These are phyloP conservation scores for Sclerospora graminicola DNA, from an alignment of 352 stramenopile species.

Conservation along the genomic window DNA sequence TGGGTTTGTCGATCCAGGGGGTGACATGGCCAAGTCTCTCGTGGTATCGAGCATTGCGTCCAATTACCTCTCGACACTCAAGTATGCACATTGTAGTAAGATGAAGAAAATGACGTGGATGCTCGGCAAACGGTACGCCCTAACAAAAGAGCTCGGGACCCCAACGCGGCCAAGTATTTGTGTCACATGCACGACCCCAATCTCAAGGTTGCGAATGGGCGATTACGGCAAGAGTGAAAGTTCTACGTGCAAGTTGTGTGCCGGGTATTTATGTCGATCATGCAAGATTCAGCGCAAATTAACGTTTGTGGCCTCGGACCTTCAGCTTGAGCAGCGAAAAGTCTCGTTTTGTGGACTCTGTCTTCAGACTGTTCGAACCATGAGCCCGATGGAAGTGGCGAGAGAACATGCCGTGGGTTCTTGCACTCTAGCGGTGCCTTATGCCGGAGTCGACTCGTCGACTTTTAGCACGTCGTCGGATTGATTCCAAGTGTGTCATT, in stretches of 20 bases:
- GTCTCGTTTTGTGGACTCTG: constrained; percentile 23
- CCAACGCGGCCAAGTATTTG: constrained; percentile 12
- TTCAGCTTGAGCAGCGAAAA: constrained; percentile 21
- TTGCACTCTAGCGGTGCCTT: constrained; percentile 1
- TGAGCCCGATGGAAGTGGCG: constrained; percentile 17
- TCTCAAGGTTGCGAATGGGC: constrained; percentile 11
- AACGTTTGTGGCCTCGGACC: constrained; percentile 14
- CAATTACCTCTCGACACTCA: constrained; percentile 14
- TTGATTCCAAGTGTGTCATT: too few relatives aligned
- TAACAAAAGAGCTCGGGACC: constrained; percentile 10
- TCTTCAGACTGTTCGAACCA: constrained; percentile 12
- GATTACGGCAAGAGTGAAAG: constrained; percentile 15
- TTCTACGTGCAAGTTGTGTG: constrained; percentile 27
- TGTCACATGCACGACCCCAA: constrained; percentile 16
- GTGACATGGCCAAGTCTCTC: constrained; percentile 20
- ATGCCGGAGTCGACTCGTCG: constrained; percentile 1
- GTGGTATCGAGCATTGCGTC: constrained; percentile 16
- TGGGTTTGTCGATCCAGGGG: constrained; percentile 17
- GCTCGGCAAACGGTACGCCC: constrained; percentile 13
- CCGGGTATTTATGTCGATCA: constrained; percentile 21
- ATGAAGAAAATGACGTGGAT: constrained; percentile 31
- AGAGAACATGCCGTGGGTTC: constrained; percentile 7
- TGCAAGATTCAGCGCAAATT: constrained; percentile 32
- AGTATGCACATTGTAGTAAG: constrained; percentile 28
- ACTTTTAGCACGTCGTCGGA: constrained; percentile 3